Evolutionary conservation across 108 stramenopile genomes (phyloP), one percentile per base, ranked within the genome.

Genomic region (Fragilaria crotonensis): DNA sequence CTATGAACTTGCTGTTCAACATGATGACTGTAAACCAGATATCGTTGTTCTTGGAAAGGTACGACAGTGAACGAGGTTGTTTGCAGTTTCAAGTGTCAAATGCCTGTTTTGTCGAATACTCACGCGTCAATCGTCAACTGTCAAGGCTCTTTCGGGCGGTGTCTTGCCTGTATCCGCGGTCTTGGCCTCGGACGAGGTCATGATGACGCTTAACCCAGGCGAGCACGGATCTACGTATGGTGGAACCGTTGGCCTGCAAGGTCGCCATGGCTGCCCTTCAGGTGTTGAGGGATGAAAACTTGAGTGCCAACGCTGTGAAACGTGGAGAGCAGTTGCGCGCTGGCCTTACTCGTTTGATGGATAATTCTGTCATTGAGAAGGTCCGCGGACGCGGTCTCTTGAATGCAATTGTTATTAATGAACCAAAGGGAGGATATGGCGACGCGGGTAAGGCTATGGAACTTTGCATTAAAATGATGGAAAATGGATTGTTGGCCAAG

Each of bases 211-310:
- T 52, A 88, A 93, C 48, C 99, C 97, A 19, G 99, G 99, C 26
- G 92, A 99, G 72, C 99, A 99, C 64, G 99, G 99, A 32, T 95
- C 94, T 14, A 99, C 99, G 7, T 99, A 98, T 68, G 99, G 97
- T 27, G 99, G 99, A 98, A 66, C 99, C 99, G 2, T 68, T 99
- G 63, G 97, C 97, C n/a, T 98, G 97, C 79, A 79, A 78, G 59
- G 97, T 99, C 29, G 97, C 97, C 21, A 93, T 68, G 57, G 96
- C 96, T 17, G 97, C 99, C 2, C 73, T 99, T 33, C 80, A 96
- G 62, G 95, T 96, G 0, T 60, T 99, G 22, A 64, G 89, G 23
- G 97, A 99, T 52, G 99, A 99, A 80, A 79, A 95, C 0, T 62
- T 99, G 51, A 78, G 72, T 0, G 90, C 89, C 32, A 97, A 97